phyloP scores from a whole-genome alignment of 352 stramenopile species.

The Phytophthora pseudosyringae region DNA sequence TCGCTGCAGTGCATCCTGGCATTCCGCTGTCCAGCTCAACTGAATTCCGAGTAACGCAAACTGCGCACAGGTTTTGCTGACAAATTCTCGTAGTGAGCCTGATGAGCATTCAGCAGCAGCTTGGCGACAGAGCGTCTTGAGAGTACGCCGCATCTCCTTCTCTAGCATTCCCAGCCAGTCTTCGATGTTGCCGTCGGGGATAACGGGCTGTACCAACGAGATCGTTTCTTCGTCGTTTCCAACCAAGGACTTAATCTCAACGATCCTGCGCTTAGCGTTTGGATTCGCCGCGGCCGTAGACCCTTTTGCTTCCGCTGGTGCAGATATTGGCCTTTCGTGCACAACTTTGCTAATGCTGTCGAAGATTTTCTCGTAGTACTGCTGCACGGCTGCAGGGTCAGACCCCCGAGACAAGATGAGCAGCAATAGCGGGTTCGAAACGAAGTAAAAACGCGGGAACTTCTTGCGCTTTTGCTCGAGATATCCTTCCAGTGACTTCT shows the following conservation, averaged over 20 bases:
- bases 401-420: slow-evolving; percentile 90
- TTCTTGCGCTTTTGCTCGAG: slow-evolving; percentile 92
- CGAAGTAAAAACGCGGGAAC: slow-evolving; percentile 94
- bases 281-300: slow-evolving; percentile 19
- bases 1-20: slow-evolving; percentile 74
- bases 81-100: slow-evolving; percentile 66
- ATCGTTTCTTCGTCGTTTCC: slow-evolving; percentile 83
- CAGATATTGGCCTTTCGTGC: slow-evolving; percentile 49
- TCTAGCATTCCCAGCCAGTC: slow-evolving; percentile 81
- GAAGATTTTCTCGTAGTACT: slow-evolving; percentile 92
- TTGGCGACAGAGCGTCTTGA: slow-evolving; percentile 71
- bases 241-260: slow-evolving; percentile 77
- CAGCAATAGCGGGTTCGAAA: slow-evolving; percentile 91
- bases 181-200: slow-evolving; percentile 83
- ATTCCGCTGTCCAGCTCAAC: slow-evolving; percentile 78
- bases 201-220: slow-evolving; percentile 53
- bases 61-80: slow-evolving; percentile 74
- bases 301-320: slow-evolving; percentile 9
- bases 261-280: slow-evolving; percentile 64
- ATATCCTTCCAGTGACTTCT: slow-evolving; percentile 92
- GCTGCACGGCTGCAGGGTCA: slow-evolving; percentile 77
- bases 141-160: slow-evolving; percentile 70
- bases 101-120: slow-evolving; percentile 59
- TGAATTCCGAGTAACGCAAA: slow-evolving; percentile 83
- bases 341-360: slow-evolving; percentile 81